phyloP scores from a whole-genome alignment of 768 basidiomycete genomes.

The Amanita rubescens region DNA sequence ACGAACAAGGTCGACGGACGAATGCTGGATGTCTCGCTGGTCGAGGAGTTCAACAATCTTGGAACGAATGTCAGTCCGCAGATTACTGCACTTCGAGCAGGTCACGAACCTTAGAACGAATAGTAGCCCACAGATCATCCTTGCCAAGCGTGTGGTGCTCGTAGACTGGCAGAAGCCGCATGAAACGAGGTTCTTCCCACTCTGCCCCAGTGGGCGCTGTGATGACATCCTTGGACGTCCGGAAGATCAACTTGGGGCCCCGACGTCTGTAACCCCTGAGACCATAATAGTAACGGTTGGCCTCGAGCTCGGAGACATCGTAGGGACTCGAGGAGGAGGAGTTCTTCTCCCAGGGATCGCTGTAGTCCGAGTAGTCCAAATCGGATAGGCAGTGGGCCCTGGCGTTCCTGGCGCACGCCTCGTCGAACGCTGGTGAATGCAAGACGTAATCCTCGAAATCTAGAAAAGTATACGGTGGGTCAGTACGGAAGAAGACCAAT shows the following conservation, averaged over 20 bases:
- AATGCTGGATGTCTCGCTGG: no score
- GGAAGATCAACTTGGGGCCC: slow-evolving; percentile 29
- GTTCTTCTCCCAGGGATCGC: not conserved
- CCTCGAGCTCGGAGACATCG: slow-evolving; percentile 19
- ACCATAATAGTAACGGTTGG: slow-evolving; percentile 24
- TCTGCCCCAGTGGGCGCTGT: slow-evolving; percentile 22
- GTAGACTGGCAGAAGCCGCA: slow-evolving; percentile 22
- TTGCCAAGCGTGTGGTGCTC: slow-evolving; percentile 22
- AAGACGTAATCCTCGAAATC: not conserved
- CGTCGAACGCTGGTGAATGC: no score
- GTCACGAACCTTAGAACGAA: slow-evolving; percentile 27
- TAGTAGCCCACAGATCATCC: slow-evolving; percentile 21
- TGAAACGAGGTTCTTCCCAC: slow-evolving; percentile 18
- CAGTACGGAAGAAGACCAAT: not conserved
- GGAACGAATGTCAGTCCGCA: slow-evolving; percentile 23
- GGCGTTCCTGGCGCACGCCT: not conserved
- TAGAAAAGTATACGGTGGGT: not conserved
- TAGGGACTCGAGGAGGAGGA: slow-evolving; percentile 13
- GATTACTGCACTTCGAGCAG: slow-evolving; percentile 22
- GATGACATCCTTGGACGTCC: slow-evolving; percentile 27
- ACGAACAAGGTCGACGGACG: no score
- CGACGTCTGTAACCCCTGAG: slow-evolving; percentile 17
- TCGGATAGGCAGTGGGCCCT: not conserved
- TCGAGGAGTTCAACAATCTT: slow-evolving; percentile 22
- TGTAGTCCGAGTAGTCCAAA: not conserved